Evolutionary conservation across 2,329 filamentous ascomycete genomes (phyloP).

Genomic region (Sporothrix dimorphospora): DNA sequence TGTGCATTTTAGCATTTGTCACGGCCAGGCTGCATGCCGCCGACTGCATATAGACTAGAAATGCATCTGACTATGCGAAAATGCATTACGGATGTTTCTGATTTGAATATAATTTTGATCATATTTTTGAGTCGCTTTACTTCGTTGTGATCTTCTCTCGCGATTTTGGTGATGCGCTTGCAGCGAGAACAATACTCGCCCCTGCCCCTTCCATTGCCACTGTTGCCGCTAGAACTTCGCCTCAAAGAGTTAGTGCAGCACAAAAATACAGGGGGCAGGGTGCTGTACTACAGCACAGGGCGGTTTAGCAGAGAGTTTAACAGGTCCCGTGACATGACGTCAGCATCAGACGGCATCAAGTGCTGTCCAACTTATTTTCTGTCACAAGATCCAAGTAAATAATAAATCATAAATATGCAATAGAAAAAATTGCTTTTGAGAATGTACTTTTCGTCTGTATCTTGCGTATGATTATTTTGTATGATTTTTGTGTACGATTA

Average conservation of each 20-base stretch:
- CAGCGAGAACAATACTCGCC: not conserved
- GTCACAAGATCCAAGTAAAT: too few species aligned
- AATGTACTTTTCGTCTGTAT: too few species aligned
- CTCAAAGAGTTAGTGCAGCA: not conserved
- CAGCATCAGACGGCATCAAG: not conserved
- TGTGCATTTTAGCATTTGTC: not conserved
- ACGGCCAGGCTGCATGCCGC: conserved; percentile 7
- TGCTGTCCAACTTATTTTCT: not conserved
- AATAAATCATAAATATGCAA: too few species aligned
- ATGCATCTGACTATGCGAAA: not conserved
- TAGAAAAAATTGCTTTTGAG: too few species aligned
- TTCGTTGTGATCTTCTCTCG: not conserved
- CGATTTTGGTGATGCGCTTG: not conserved
- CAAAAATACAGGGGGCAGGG: not conserved
- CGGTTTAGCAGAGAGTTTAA: too few species aligned
- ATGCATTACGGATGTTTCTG: not conserved
- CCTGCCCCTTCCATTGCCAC: not conserved
- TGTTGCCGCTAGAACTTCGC: not conserved
- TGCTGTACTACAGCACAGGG: too few species aligned
- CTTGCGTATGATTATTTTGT: too few species aligned
- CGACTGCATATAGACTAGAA: conserved; percentile 17
- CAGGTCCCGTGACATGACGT: conserved; percentile 13
- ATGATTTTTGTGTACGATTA: too few species aligned
- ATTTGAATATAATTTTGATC: not conserved
- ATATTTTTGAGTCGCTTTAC: not conserved